Evolutionary conservation across 2,329 filamentous ascomycete genomes (phyloP).

Genomic region (Aureobasidium mangrovei): DNA sequence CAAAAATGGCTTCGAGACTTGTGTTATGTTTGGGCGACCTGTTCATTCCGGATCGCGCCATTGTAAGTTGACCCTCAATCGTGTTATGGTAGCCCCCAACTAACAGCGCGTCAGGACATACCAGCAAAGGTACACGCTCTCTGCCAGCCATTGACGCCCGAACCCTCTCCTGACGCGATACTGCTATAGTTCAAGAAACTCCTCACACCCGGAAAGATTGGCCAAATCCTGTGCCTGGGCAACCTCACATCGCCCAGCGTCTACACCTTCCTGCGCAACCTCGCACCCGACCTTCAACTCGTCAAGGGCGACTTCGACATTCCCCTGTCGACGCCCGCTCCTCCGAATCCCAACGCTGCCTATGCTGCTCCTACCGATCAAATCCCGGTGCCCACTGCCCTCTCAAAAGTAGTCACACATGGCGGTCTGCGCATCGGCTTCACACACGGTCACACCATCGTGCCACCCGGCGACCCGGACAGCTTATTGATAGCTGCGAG

Average conservation of each 20-base stretch:
- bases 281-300: constrained; percentile 56
- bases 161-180: constrained; percentile 4
- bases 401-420: constrained; percentile 63
- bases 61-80: constrained; percentile 42
- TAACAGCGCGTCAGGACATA: constrained; percentile 51
- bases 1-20: constrained; percentile 67
- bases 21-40: constrained; percentile 89
- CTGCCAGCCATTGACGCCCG: not conserved
- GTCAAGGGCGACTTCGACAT: constrained; percentile 64
- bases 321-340: constrained; percentile 50
- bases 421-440: constrained; percentile 60
- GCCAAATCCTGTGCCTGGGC: constrained; percentile 49
- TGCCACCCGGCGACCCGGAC: constrained; percentile 59
- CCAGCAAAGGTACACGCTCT: constrained; percentile 62
- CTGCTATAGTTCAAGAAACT: constrained; percentile 43
- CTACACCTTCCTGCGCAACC: constrained; percentile 47
- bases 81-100: constrained; percentile 12
- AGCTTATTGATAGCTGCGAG: constrained; percentile 57
- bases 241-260: constrained; percentile 51
- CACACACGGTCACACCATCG: constrained; percentile 63
- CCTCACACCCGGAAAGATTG: constrained; percentile 50
- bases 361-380: constrained; percentile 17
- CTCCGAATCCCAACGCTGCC: constrained; percentile 15
- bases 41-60: constrained; percentile 84
- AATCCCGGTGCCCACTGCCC: constrained; percentile 36